These are phyloP conservation scores for Chondrostereum purpureum DNA, from an alignment of 1,284 basidiomycete genomes.

Conservation along the genomic window DNA sequence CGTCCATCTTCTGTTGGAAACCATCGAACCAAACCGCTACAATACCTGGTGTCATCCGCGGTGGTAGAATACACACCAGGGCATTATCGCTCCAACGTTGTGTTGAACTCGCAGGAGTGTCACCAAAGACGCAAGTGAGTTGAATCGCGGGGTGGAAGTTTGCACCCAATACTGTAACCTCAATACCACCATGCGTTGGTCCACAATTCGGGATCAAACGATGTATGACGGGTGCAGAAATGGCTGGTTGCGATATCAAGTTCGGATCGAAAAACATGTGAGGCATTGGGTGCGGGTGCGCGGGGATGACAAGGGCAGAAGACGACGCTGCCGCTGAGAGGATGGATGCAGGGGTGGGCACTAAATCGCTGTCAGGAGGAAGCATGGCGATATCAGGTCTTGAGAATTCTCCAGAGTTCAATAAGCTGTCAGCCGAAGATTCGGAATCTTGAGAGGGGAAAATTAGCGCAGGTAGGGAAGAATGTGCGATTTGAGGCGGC, in stretches of 20 bases:
- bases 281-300: constrained; percentile 36
- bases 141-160: constrained; percentile 74
- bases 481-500: constrained; percentile 10
- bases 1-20: constrained; percentile 51
- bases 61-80: constrained; percentile 88
- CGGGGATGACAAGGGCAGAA: constrained; percentile 17
- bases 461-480: constrained; percentile 26
- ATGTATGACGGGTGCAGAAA: constrained; percentile 65
- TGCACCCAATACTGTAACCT: constrained; percentile 89
- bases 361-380: constrained; percentile 13
- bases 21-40: constrained; percentile 89
- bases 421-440: constrained; percentile 35
- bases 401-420: constrained; percentile 31
- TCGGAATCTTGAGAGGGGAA: constrained; percentile 31
- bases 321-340: constrained; percentile 11
- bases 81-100: constrained; percentile 93
- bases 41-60: constrained; percentile 74
- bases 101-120: constrained; percentile 74
- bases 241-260: constrained; percentile 35
- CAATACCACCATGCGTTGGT: constrained; percentile 89
- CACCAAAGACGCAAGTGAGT: constrained; percentile 84
- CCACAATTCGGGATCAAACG: constrained; percentile 88
- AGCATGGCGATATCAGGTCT: constrained; percentile 29
- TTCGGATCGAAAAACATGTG: constrained; percentile 57
- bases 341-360: constrained; percentile 4